Percentiles rank a stretch among this genome's conserved stretches.
phyloP scores from a whole-genome alignment of 1,284 basidiomycete genomes.

The Apiotrichum siamense region DNA sequence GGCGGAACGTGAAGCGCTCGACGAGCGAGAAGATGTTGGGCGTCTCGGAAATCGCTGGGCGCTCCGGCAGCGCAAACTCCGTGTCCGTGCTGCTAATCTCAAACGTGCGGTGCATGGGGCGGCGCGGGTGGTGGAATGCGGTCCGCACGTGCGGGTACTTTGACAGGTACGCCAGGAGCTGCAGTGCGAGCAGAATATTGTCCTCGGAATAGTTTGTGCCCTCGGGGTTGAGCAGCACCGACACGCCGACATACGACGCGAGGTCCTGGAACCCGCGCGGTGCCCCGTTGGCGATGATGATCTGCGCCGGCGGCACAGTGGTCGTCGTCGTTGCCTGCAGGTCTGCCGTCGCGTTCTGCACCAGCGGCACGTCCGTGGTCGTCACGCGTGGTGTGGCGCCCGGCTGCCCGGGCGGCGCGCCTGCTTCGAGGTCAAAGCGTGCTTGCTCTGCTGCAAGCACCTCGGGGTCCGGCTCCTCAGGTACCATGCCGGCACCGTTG shows the following conservation, averaged over 20 bases:
- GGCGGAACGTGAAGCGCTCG: constrained; percentile 90
- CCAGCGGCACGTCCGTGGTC: constrained; percentile 16
- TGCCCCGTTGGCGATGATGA: constrained; percentile 47
- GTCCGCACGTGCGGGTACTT: constrained; percentile 98
- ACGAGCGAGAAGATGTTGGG: constrained; percentile 94
- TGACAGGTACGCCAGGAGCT: constrained; percentile 90
- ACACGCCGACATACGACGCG: constrained; percentile 40
- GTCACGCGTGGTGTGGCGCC: constrained; percentile 35
- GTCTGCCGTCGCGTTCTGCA: constrained; percentile 13
- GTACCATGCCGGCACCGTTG: constrained; percentile 17
- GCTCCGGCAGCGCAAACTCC: constrained; percentile 36
- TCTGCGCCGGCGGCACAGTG: constrained; percentile 26
- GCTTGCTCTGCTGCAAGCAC: constrained; percentile 41
- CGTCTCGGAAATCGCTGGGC: constrained; percentile 45
- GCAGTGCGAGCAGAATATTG: constrained; percentile 83
- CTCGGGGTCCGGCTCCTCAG: constrained; percentile 38
- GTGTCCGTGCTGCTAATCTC: constrained; percentile 29
- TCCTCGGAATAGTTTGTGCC: constrained; percentile 73
- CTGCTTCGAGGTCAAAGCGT: constrained; percentile 41
- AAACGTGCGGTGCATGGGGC: constrained; percentile 48
- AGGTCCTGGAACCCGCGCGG: constrained; percentile 47
- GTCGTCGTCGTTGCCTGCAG: constrained; percentile 11
- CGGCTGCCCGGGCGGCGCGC: constrained; percentile 43
- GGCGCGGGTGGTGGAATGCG: constrained; percentile 81
- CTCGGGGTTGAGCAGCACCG: constrained; percentile 43